Evolutionary conservation across 2,329 filamentous ascomycete genomes (phyloP), one percentile per base, ranked within the genome.

Genomic region (Calonectria naviculata): DNA sequence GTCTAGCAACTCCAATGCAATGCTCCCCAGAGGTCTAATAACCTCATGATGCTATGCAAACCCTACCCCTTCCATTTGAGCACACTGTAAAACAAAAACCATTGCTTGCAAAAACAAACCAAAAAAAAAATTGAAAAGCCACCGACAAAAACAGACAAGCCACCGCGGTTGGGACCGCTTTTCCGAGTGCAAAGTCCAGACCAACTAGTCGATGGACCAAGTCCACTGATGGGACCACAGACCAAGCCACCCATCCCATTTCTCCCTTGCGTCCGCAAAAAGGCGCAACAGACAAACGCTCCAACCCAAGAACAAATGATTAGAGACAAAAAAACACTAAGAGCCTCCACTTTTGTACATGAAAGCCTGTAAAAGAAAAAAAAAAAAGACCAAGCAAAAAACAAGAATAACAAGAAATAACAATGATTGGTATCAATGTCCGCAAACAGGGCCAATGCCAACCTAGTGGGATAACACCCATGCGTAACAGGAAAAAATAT

Each of bases 391-490:
- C 34, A 56, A 66, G n/a, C n/a, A 28, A 42, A 12, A 19, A 54
- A 68, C n/a, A 65, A 54, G 61, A 52, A 64, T 62, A 38, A 47
- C 19, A 68, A 71, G 42, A 24, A 26, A 31, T 44, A 61, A 41
- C 60, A 61, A 72, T 69, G 54, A 67, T 75, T 74, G 73, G 74
- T 76, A 77, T 77, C 75, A 78, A 58, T 74, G 62, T 58, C 44
- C 65, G 60, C 63, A 49, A 49, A 68, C 66, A 34, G 52, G 63
- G 38, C n/a, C 65, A 69, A 56, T 36, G 61, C 54, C 56, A 71
- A 60, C 66, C 42, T 38, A 41, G 26, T 56, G 73, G 68, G 71
- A 63, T 61, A 65, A 74, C 58, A 62, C 74, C 73, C 68, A 60
- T 71, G 75, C 71, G 66, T 52, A 69, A 73, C 28, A 49, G 9